phyloP scores from a whole-genome alignment of 805 yeast genomes.

The Zygosaccharomyces lentus region DNA sequence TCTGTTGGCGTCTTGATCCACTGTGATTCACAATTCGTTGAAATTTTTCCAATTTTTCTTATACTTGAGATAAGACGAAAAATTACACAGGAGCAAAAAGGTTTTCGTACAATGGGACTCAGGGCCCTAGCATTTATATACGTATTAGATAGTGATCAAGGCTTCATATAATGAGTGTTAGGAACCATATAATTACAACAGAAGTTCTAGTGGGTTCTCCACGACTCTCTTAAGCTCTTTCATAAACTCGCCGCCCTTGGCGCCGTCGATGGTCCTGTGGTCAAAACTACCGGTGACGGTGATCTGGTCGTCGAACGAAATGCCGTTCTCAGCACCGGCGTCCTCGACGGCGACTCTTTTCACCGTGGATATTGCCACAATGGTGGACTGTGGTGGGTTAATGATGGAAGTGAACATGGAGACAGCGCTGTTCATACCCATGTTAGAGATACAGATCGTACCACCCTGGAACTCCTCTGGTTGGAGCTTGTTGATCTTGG shows the following conservation, averaged over 20 bases:
- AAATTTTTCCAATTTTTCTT: background rate
- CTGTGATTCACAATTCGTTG: background rate
- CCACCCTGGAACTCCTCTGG: constrained; percentile 99
- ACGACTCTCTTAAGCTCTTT: constrained; percentile 84
- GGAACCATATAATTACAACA: constrained; percentile 49
- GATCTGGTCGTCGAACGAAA: constrained; percentile 86
- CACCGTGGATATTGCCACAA: constrained; percentile 90
- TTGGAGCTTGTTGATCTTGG: constrained; percentile 83
- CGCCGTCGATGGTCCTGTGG: constrained; percentile 97
- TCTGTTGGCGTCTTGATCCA: background rate
- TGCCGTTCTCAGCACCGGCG: constrained; percentile 83
- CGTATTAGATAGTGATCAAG: background rate
- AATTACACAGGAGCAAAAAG: background rate
- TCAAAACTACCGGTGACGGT: constrained; percentile 95
- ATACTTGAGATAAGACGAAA: background rate
- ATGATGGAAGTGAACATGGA: constrained; percentile 90
- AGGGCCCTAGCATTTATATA: background rate
- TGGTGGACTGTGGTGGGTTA: constrained; percentile 96
- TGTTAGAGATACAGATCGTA: constrained; percentile 94
- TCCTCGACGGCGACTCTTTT: constrained; percentile 93
- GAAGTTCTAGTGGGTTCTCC: constrained; percentile 93
- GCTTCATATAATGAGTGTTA: background rate
- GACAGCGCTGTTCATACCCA: constrained; percentile 98
- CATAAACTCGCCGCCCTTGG: constrained; percentile 95
- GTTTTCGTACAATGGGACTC: constrained; percentile 4